Base-by-base conservation (phyloP, 306 rosid genomes). In the Casuarina cunninghamiana region DNA sequence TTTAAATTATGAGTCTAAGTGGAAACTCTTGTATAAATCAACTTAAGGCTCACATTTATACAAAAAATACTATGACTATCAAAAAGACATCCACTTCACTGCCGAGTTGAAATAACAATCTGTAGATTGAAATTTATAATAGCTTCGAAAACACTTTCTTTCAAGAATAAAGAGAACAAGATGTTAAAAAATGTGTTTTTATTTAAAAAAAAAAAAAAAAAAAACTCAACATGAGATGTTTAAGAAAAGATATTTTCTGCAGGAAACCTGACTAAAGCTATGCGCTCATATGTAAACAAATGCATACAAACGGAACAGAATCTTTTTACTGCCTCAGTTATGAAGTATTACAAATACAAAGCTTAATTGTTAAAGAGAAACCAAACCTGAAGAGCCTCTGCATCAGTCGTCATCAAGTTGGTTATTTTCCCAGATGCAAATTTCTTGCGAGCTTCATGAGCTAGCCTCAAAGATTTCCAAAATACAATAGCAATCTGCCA, bases 331-430 rank as follows among this genome's bases (percentile, higher is more conserved):
- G 53, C 49, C 46, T 21, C 54, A 42, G 21, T 13, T 69, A 46
- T 7, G 32, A 72, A 50, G 50, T 66, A 41, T 39, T 42, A 16
- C 16, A 72, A 13, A 32, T 35, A 44, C 51, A 72, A 26, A 26
- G 32, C 32, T 26, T 26, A 26, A 26, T 26, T 26, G 32, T 26
- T 26, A 26, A 26, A 26, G 60, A 77, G 39, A 67, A 71, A 71
- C 13, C 77, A 53, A 87, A 83, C 97, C 94, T 93, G 97, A 79
- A 95, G 99, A 54, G 97, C 75, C 86, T 95, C 99, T 19, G 94
- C 86, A 86, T 95, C 99, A 60, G 99, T 93, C 55, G 97, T 92
- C 99, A 95, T 95, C 86, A 95, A 79, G 88, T 95, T 95, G 75
- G 99, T 95, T 79, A 95, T 93, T 86, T 95, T 95, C 77, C 99